phyloP scores from a whole-genome alignment of 2,329 filamentous ascomycete genomes.

The Gaeumannomyces sp. region DNA sequence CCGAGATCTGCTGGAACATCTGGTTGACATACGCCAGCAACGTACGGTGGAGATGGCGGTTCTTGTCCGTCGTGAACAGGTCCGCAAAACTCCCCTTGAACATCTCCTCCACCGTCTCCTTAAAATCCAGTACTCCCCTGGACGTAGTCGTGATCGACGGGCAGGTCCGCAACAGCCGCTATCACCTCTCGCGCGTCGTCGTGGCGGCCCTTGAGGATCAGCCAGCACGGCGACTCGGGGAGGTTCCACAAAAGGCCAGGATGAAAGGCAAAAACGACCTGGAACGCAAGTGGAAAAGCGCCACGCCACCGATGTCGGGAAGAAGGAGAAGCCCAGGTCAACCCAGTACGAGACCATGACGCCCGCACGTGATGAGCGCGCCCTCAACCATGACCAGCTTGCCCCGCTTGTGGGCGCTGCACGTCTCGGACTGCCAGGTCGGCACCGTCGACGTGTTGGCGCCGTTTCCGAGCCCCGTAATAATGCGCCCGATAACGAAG shows the following conservation, averaged over 20 bases:
- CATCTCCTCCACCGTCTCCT: slow-evolving; percentile 61
- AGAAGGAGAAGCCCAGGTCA: slow-evolving; percentile 50
- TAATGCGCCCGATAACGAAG: slow-evolving; percentile 38
- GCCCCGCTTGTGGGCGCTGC: slow-evolving; percentile 50
- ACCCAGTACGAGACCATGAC: slow-evolving; percentile 56
- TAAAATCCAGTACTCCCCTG: slow-evolving; percentile 44
- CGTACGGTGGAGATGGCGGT: slow-evolving; percentile 19
- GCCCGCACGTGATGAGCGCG: slow-evolving; percentile 49
- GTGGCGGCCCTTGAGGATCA: slow-evolving; percentile 36
- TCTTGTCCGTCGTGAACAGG: slow-evolving; percentile 16
- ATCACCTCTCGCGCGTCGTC: slow-evolving; percentile 38
- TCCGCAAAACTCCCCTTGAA: slow-evolving; percentile 17
- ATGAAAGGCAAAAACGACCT: slow-evolving; percentile 57
- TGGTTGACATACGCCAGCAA: slow-evolving; percentile 17
- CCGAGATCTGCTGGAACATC: slow-evolving; percentile 37
- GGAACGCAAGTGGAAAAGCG: slow-evolving; percentile 55
- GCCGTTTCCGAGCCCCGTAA: slow-evolving; percentile 38
- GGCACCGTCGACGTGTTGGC: slow-evolving; percentile 42
- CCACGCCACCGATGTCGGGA: slow-evolving; percentile 45
- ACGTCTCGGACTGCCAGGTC: slow-evolving; percentile 57
- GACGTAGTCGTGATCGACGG: slow-evolving; percentile 46
- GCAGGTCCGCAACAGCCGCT: slow-evolving; percentile 31
- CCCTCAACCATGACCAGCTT: slow-evolving; percentile 57
- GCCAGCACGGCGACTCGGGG: slow-evolving; percentile 45
- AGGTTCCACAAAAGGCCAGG: slow-evolving; percentile 43